Base-by-base conservation (phyloP, 1,139 yeast genomes). In the Blastobotrys arbuscula region DNA sequence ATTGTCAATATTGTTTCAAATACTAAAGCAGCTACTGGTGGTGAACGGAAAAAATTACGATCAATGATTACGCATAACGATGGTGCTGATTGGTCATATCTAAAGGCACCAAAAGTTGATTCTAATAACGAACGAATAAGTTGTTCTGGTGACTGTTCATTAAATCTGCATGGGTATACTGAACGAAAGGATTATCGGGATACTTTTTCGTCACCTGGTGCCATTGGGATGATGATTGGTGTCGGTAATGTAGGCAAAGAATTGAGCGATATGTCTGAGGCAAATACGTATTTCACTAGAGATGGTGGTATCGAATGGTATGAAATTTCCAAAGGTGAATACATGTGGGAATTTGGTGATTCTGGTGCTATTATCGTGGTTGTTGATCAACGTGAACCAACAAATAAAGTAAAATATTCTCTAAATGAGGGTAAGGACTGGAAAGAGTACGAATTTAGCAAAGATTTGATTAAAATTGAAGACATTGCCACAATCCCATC, bases 341-440 rank as follows among this genome's bases (percentile, higher is more conserved):
- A 77, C 60, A 84, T 84, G 79, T 94, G 97, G 97, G 97, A 90
- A 65, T 92, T 75, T 66, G 98, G 97, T 52, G 98, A 94, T 64
- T 84, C 89, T 57, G 98, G 99, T 7, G 81, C 96, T 1, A 76
- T 94, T 39, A 69, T 92, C 51, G 88, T 85, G 1, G 66, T 90
- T 45, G 92, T 84, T 3, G 73, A 79, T 45, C 78, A 78, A 20
- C 70, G 65, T 8, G 78, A 76, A 3, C 70, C 72, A 26, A 83
- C 96, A 0, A 74, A 87, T 53, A 65, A 69, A 0, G 53, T 92
- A 1, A 59, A 69, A 1, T 90, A 82, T 59, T 84, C 97, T 0
- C 65, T 82, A 24, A 92, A 92, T 66, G 85, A 83, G 57, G 99
- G 98, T 34, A 69, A 71, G 6, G 71, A 82, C 1, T 92, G 97